These are phyloP conservation scores for Candida insectorum DNA, from an alignment of 805 yeast genomes.

Conservation along the genomic window DNA sequence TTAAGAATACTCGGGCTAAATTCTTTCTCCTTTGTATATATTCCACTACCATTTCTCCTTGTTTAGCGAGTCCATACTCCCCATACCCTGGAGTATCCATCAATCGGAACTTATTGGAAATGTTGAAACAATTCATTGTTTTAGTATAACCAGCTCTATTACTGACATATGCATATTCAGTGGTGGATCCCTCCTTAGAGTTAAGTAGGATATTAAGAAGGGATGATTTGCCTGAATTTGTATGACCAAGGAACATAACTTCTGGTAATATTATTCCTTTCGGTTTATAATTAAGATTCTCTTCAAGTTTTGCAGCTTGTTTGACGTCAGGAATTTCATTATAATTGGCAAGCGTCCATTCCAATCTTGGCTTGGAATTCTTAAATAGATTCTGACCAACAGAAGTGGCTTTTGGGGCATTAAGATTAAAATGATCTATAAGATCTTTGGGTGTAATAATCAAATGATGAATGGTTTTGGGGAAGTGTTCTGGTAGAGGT, in stretches of 20 bases:
- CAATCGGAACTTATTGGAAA: conserved; percentile 60
- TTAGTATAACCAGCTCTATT: conserved; percentile 55
- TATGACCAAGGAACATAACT: conserved; percentile 70
- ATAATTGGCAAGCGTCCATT: conserved; percentile 58
- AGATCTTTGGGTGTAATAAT: conserved; percentile 23
- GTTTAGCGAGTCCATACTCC: conserved; percentile 55
- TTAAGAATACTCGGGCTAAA: conserved; percentile 55
- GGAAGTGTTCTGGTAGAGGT: conserved; percentile 1
- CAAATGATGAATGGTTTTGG: conserved; percentile 3
- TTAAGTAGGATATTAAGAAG: conserved; percentile 60
- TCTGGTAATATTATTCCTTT: conserved; percentile 54
- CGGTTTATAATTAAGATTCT: conserved; percentile 2
- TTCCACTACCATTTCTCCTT: conserved; percentile 66
- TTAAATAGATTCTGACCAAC: conserved; percentile 39
- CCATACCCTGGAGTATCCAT: conserved; percentile 95
- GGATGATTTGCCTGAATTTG: conserved; percentile 86
- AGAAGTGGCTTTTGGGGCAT: conserved; percentile 8
- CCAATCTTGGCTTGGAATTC: conserved; percentile 43
- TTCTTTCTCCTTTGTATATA: conserved; percentile 56
- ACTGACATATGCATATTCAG: conserved; percentile 34
- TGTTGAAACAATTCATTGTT: conserved; percentile 68
- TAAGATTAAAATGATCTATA: conserved; percentile 17
- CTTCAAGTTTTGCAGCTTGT: conserved; percentile 15
- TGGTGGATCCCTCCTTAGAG: conserved; percentile 12
- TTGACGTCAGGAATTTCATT: conserved; percentile 57